Evolutionary conservation across 2,329 filamentous ascomycete species (phyloP).

Genomic region (Colletotrichum viniferum): DNA sequence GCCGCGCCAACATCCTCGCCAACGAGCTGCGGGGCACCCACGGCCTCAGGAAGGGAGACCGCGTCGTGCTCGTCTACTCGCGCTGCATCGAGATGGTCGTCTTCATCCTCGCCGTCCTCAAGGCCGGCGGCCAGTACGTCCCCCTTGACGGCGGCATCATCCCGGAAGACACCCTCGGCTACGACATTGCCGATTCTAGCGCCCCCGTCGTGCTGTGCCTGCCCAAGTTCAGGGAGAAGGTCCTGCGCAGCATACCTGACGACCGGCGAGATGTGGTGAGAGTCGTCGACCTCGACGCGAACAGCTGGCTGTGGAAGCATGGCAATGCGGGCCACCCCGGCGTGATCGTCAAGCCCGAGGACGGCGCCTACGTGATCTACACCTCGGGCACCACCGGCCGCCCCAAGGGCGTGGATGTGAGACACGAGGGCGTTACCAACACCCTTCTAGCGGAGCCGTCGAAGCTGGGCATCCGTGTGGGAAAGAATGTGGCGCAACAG

Average conservation of each 20-base stretch:
- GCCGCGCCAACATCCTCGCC: slow-evolving; percentile 45
- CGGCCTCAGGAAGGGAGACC: slow-evolving; percentile 48
- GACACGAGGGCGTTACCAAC: slow-evolving; percentile 39
- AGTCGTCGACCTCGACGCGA: slow-evolving; percentile 16
- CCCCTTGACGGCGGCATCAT: slow-evolving; percentile 62
- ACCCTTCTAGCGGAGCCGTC: not conserved
- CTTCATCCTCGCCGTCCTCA: slow-evolving; percentile 60
- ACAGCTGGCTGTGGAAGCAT: slow-evolving; percentile 16
- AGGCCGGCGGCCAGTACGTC: slow-evolving; percentile 63
- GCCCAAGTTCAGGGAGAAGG: slow-evolving; percentile 18
- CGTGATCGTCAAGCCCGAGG: slow-evolving; percentile 35
- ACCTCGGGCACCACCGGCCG: slow-evolving; percentile 63
- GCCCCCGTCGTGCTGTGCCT: slow-evolving; percentile 53
- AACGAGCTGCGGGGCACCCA: slow-evolving; percentile 35
- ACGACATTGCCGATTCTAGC: slow-evolving; percentile 52
- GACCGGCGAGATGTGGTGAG: not conserved
- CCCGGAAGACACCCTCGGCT: slow-evolving; percentile 49
- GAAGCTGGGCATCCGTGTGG: slow-evolving; percentile 52
- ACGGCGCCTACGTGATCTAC: slow-evolving; percentile 55
- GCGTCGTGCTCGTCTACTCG: slow-evolving; percentile 59
- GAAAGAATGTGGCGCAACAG: slow-evolving; percentile 58
- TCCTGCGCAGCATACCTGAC: slow-evolving; percentile 4
- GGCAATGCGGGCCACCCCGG: slow-evolving; percentile 17
- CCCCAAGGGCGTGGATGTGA: slow-evolving; percentile 64
- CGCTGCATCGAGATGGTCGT: slow-evolving; percentile 62